These are phyloP conservation scores for Kuraishia molischiana DNA, from an alignment of 805 yeast species.

Conservation along the genomic window DNA sequence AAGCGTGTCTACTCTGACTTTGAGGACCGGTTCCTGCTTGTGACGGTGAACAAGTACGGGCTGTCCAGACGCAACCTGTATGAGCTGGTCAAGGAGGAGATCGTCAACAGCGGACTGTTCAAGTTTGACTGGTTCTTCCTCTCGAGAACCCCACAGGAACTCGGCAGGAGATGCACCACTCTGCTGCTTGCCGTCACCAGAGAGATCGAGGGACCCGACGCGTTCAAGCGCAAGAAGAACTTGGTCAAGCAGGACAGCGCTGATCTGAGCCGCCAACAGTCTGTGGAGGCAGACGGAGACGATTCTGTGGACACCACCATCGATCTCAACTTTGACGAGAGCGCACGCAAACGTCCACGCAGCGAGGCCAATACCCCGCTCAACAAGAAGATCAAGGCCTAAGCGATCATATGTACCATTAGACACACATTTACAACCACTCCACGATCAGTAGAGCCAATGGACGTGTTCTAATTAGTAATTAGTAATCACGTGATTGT, in stretches of 20 bases:
- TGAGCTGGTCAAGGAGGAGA: slow-evolving; percentile 59
- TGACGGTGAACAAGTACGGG: slow-evolving; percentile 57
- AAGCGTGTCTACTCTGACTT: slow-evolving; percentile 58
- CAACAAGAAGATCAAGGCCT: neutral
- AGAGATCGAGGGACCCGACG: slow-evolving; percentile 56
- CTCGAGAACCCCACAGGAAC: slow-evolving; percentile 63
- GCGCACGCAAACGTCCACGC: neutral
- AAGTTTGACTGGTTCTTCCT: slow-evolving; percentile 65
- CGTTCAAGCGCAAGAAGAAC: slow-evolving; percentile 33
- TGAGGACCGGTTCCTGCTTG: slow-evolving; percentile 61
- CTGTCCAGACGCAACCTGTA: slow-evolving; percentile 46
- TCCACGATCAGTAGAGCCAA: too few species aligned
- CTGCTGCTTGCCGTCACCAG: slow-evolving; percentile 58
- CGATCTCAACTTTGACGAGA: neutral
- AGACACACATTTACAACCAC: too few species aligned
- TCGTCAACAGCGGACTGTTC: slow-evolving; percentile 47
- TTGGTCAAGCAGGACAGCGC: neutral
- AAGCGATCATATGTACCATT: too few species aligned
- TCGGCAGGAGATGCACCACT: slow-evolving; percentile 61
- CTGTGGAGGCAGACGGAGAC: neutral
- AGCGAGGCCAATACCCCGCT: neutral
- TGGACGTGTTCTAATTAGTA: too few species aligned
- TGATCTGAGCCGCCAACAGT: neutral
- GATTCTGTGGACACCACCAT: neutral
- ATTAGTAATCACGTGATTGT: too few species aligned